Base-by-base conservation (phyloP, 257 asterid species). In the Rubia yunnanensis region DNA sequence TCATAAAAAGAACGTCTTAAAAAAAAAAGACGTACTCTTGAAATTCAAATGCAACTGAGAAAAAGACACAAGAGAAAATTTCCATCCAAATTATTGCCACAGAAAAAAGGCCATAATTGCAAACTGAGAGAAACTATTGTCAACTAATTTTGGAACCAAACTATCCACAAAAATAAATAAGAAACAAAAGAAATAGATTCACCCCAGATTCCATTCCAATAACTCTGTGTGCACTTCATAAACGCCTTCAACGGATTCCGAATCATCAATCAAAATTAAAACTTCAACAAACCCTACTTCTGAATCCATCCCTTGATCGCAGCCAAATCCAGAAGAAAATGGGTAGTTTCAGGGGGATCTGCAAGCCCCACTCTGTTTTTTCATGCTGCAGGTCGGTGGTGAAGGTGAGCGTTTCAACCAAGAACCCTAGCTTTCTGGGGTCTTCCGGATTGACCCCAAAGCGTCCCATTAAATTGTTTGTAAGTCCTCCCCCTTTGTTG, bases 301-400 rank as follows among this genome's bases (percentile, higher is more conserved):
- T 27, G 27, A 27, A 63, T 32, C 31, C 34, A 41, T 20, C 17
- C 20, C 48, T 20, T 20, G 56, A 10, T 49, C 32, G n/a, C 54
- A 58, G 36, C n/a, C n/a, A 38, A 50, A 26, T 76, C 27, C 8
- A 34, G 20, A 14, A 32, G 30, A 34, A 39, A 68, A 92, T 92
- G 98, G 87, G 89, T 77, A 83, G 74, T 80, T 76, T 85, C 73
- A 81, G 95, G 83, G 80, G 74, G 61, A 67, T 85, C 35, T 87
- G 92, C 74, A 72, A 83, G 80, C 96, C 95, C 65, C 85, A 92
- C 39, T 67, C 82, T 1, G 80, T 85, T 67, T 77, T 85, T 70
- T 75, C 86, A 68, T 80, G 85, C 65, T 80, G 90, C 73, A 80
- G 74, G 74, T 89, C 96, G 64, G 66, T 80, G 60, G 80, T 76